These are phyloP conservation scores for Wickerhamomyces queroliae DNA, from an alignment of 805 yeast genomes.

Conservation along the genomic window DNA sequence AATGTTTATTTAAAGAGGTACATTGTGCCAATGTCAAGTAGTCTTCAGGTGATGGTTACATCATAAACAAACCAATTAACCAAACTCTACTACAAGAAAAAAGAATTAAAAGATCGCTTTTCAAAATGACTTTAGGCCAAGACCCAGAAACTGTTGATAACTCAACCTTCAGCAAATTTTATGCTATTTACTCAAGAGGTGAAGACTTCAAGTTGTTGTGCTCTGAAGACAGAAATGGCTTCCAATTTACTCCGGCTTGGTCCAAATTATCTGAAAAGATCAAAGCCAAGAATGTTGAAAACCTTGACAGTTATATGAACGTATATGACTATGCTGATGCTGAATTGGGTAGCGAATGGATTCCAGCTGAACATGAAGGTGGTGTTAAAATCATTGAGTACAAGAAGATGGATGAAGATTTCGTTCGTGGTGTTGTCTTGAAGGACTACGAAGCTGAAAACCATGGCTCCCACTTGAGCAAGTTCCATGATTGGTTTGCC, in stretches of 20 bases:
- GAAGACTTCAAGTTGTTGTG: slow-evolving; percentile 15
- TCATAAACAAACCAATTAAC: too few species aligned
- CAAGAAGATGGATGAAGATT: slow-evolving; percentile 22
- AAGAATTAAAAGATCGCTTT: too few species aligned
- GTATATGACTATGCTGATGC: too few species aligned
- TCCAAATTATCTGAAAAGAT: slow-evolving; percentile 1
- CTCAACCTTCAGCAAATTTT: slow-evolving; percentile 34
- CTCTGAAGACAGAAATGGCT: slow-evolving; percentile 27
- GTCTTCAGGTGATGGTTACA: too few species aligned
- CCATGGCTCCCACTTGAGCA: slow-evolving; percentile 13
- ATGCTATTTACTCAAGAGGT: slow-evolving; percentile 31
- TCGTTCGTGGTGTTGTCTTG: slow-evolving; percentile 33
- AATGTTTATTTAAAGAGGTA: too few species aligned
- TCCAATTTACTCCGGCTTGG: slow-evolving; percentile 26
- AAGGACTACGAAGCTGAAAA: slow-evolving; percentile 25
- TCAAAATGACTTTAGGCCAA: slow-evolving; percentile 4
- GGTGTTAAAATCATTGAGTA: slow-evolving; percentile 29
- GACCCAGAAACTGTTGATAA: slow-evolving; percentile 12
- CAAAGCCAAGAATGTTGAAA: too few species aligned
- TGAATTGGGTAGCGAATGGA: neutral
- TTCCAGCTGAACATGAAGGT: slow-evolving; percentile 12
- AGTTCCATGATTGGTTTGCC: slow-evolving; percentile 31
- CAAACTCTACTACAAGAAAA: too few species aligned
- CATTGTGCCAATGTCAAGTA: too few species aligned
- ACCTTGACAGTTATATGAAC: neutral